Percentiles rank a stretch among this genome's conserved stretches.
Conservation (phyloP, 139 green algal species). For the Chlamydomonas incerta region DNA sequence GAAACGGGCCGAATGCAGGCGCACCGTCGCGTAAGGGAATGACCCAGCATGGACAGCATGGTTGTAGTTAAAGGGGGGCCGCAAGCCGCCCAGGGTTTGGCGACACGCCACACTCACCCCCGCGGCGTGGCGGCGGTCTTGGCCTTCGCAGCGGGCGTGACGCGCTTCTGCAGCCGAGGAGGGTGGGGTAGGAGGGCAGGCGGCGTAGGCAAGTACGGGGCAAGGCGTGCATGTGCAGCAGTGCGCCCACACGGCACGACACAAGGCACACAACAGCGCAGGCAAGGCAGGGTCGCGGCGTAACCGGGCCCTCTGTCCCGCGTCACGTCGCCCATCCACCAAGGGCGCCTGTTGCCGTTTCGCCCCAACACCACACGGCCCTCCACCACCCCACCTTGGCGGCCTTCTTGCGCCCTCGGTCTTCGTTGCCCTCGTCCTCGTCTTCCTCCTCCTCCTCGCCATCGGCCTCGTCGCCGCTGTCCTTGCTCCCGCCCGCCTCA, state of each 20-base stretch:
- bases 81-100: neutral
- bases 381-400: neutral
- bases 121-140: neutral
- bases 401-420: neutral
- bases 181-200: no score
- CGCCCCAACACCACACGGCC: neutral
- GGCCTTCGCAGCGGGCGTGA: neutral
- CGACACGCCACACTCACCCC: neutral
- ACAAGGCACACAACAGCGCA: neutral
- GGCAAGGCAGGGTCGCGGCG: neutral
- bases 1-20: neutral
- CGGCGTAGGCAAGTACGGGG: no score
- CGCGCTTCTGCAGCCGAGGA: neutral
- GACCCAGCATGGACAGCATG: neutral
- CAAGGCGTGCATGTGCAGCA: no score
- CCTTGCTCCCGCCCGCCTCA: neutral
- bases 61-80: neutral
- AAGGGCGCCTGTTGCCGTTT: neutral
- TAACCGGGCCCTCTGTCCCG: no score
- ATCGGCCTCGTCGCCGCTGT: neutral
- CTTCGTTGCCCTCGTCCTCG: neutral
- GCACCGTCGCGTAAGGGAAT: neutral
- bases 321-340: neutral
- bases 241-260: no score
- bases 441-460: neutral